Evolutionary conservation across 2,329 filamentous ascomycete genomes (phyloP), one percentile per base, ranked within the genome.

Genomic region (Colletotrichum plurivorum): DNA sequence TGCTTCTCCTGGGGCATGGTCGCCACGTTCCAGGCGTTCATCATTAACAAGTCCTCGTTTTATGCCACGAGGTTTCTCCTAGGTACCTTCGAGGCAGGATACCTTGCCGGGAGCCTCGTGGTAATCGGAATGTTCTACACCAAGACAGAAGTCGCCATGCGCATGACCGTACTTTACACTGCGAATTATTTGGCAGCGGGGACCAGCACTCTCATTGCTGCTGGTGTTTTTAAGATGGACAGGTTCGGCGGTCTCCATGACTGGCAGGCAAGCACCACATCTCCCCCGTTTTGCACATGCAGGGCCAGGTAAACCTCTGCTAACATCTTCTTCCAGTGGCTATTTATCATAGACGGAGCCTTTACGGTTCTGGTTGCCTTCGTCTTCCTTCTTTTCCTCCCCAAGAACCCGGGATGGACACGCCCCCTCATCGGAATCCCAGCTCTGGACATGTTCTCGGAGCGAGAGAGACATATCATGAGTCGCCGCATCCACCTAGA

Each of bases 21-120:
- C 18, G 49, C 60, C 4, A 54, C 41, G 15, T 22, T 31, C 49
- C 60, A 63, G 25, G 31, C 60, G 9, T n/a, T 31, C n/a, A 55
- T 41, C 18, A 22, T 25, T 20, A 63, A 63, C 20, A 9, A 15
- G 3, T 5, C 41, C 12, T 13, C 13, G 5, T 43, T 43, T 12
- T 43, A 43, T 43, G 56, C 56, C 9, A 59, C 43, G 13, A 20
- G 56, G 3, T 59, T 59, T 43, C 22, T 49, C 12, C 43, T 49
- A 7, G 57, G 57, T 2, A 31, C 49, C 7, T 60, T 22, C 22
- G 57, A 60, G 57, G 57, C 22, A 7, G 57, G 43, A 8, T 49
- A 59, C 41, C 20, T 48, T 4, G 39, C 55, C 10, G 55, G n/a
- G 8, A 46, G n/a, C 2, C 15, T 58, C 20, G 22, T 22, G 3